Evolutionary conservation across 768 basidiomycete species (phyloP), one percentile per base, ranked within the genome.

Genomic region (Rhodosporidiobolus sp.): DNA sequence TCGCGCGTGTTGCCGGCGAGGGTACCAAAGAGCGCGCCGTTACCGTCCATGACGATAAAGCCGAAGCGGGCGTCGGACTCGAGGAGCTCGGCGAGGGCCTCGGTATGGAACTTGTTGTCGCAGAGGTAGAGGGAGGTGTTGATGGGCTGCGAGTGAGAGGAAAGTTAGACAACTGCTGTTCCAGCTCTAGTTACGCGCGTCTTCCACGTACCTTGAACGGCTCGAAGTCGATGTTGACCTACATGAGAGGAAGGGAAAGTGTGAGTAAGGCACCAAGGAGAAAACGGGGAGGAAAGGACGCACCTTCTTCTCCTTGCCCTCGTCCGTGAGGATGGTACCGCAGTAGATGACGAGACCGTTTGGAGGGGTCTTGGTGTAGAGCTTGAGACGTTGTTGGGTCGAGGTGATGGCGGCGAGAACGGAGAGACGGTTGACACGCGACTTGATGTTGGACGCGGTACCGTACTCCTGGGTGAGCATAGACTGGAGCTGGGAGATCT

Each of bases 21-120:
- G 8, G 90, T 91, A 69, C 96, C 96, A 78, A 97, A 98, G 48
- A 99, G 88, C 10, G 93, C 91, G 49, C 95, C 95, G 82, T 96
- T 97, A 84, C 93, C 92, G 79, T 96, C 95, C 95, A 98, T 98
- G 80, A 98, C 92, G 81, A 99, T 96, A 85, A 99, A 99, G 38
- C 94, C 96, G 81, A 98, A 99, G 79, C 92, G 91, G 76, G 91
- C 90, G 81, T 99, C 96, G 28, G 91, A 94, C 82, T 98, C 95
- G 73, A 99, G 87, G 59, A 99, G 88, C 80, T 98, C 96, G 38
- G 92, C 91, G 32, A 99, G 86, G 0, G 94, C 94, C 79, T 97
- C 96, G 2, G 96, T 98, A 84, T 98, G 95, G 84, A 99, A 99
- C 81, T 96, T 97, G 85, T 96, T 97, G 86, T 98, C 96, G 80